phyloP scores from a whole-genome alignment of 768 basidiomycete genomes.

The Termitomyces bulborhizus region DNA sequence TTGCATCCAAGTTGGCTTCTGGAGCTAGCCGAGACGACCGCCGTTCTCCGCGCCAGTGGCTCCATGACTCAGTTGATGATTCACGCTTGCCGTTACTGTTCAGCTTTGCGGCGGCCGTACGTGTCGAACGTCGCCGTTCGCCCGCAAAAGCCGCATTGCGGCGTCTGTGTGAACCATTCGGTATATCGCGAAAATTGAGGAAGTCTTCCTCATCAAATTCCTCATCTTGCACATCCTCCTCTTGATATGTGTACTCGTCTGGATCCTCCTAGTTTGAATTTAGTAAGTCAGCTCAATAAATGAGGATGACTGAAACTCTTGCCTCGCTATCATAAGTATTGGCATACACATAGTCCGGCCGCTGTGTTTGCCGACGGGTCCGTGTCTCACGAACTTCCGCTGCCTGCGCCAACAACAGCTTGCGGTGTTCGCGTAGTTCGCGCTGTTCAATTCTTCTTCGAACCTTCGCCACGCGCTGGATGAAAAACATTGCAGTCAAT shows the following conservation, averaged over 20 bases:
- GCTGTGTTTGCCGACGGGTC: constrained; percentile 65
- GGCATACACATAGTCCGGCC: constrained; percentile 78
- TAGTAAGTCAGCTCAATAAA: constrained; percentile 19
- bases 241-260: constrained; percentile 62
- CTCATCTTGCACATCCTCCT: constrained; percentile 63
- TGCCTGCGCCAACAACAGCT: constrained; percentile 61
- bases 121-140: constrained; percentile 47
- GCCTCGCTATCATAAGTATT: constrained; percentile 62
- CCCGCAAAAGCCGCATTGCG: constrained; percentile 24
- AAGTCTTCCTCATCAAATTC: constrained; percentile 52
- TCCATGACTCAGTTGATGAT: constrained; percentile 44
- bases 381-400: constrained; percentile 77
- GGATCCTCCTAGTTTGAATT: constrained; percentile 46
- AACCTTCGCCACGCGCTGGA: constrained; percentile 65
- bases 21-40: constrained; percentile 63
- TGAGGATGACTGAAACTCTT: constrained; percentile 23
- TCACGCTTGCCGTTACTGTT: constrained; percentile 52
- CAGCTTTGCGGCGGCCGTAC: constrained; percentile 34
- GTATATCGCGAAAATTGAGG: constrained; percentile 36
- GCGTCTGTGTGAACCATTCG: constrained; percentile 33
- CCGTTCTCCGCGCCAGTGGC: constrained; percentile 69
- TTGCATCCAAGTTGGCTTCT: constrained; percentile 45
- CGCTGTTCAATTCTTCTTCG: constrained; percentile 68
- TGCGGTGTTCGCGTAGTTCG: constrained; percentile 63
- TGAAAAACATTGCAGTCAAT: constrained; percentile 6